These are phyloP conservation scores for Austroboletus eburneus DNA, from an alignment of 768 basidiomycete genomes.

Conservation along the genomic window DNA sequence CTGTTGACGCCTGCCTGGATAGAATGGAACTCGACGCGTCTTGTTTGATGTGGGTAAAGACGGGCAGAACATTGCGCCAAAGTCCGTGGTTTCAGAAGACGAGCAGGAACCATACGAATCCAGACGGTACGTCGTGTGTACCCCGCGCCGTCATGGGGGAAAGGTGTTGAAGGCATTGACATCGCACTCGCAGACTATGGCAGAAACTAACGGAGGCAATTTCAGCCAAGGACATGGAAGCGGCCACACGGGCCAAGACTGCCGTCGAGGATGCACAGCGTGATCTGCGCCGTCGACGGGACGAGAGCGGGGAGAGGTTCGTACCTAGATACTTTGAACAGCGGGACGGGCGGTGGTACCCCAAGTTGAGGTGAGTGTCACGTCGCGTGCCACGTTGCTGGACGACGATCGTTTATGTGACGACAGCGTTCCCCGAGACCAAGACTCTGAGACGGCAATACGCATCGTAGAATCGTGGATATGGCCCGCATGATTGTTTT, in stretches of 20 bases:
- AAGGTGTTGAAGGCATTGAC: background rate
- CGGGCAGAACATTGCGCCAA: slow-evolving; percentile 69
- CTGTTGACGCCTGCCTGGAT: background rate
- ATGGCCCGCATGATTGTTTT: slow-evolving; percentile 37
- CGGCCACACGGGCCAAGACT: slow-evolving; percentile 86
- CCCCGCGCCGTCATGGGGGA: too few relatives aligned
- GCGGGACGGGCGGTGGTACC: slow-evolving; percentile 75
- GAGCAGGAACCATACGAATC: slow-evolving; percentile 92
- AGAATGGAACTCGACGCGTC: slow-evolving; percentile 68
- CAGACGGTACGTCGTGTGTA: slow-evolving; percentile 50
- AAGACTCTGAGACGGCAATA: slow-evolving; percentile 58
- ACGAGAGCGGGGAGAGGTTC: slow-evolving; percentile 66
- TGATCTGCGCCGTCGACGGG: slow-evolving; percentile 68
- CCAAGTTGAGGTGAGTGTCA: slow-evolving; percentile 63
- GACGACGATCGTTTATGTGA: background rate
- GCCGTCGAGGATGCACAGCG: slow-evolving; percentile 90
- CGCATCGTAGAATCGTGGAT: slow-evolving; percentile 76
- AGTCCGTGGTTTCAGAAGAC: slow-evolving; percentile 79
- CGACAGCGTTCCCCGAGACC: slow-evolving; percentile 58
- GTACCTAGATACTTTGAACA: slow-evolving; percentile 80
- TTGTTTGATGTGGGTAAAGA: slow-evolving; percentile 83
- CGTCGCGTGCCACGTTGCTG: background rate
- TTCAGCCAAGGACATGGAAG: slow-evolving; percentile 85
- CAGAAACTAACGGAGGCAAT: slow-evolving; percentile 80
- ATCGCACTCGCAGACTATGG: slow-evolving; percentile 57